Conservation (phyloP, 441 rosid genomes). For the Isatis lusitanica region DNA sequence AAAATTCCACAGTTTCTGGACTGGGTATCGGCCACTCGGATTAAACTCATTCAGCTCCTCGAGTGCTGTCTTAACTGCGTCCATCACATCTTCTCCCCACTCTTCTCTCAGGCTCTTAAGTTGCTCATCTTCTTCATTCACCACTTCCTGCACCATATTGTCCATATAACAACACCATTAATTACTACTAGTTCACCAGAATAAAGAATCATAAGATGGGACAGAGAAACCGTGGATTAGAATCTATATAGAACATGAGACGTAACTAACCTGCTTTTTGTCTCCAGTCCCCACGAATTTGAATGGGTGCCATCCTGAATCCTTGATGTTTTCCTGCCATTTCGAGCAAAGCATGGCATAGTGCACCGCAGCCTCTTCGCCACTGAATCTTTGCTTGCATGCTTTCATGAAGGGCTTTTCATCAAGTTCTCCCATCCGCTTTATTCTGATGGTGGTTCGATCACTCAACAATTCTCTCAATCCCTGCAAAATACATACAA, state of each 20-base stretch:
- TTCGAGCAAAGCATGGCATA: conserved; percentile 55
- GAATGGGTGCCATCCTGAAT: conserved; percentile 73
- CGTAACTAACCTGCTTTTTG: conserved; percentile 23
- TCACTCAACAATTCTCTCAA: conserved; percentile 46
- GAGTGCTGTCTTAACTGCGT: conserved; percentile 59
- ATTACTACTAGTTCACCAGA: neutral
- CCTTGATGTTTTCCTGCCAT: conserved; percentile 75
- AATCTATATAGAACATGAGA: conserved; percentile 1
- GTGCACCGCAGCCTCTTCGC: conserved; percentile 56
- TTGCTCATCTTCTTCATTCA: conserved; percentile 74
- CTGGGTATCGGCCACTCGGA: conserved; percentile 74
- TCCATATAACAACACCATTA: neutral
- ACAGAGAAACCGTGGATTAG: neutral
- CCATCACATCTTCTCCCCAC: conserved; percentile 63
- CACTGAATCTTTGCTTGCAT: conserved; percentile 53
- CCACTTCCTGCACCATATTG: conserved; percentile 52
- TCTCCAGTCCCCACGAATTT: conserved; percentile 45
- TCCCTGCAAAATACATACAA: conserved; percentile 45
- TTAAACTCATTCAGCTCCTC: conserved; percentile 78
- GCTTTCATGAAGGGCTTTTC: conserved; percentile 52
- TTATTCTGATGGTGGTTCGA: conserved; percentile 53
- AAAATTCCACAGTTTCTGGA: conserved; percentile 69
- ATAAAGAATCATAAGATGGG: neutral
- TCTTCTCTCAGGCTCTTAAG: conserved; percentile 57
- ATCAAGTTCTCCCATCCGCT: conserved; percentile 85